These are phyloP conservation scores for Penicillium dipodomyicola DNA, from an alignment of 495 filamentous ascomycete genomes.

Conservation along the genomic window DNA sequence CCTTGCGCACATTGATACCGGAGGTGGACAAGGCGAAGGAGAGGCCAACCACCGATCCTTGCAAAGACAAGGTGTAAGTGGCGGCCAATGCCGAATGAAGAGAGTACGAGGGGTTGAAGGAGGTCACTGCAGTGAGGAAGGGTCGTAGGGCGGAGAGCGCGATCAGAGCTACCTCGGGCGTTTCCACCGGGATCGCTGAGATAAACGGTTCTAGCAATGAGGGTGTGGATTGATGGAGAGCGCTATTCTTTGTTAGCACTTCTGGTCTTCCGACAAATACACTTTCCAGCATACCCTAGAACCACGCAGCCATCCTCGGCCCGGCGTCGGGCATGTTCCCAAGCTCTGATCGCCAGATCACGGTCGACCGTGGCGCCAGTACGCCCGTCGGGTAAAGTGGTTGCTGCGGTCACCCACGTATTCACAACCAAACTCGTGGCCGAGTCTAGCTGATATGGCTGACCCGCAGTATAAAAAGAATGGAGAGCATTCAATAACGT, in stretches of 20 bases:
- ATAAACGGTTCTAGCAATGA: slow-evolving; percentile 81
- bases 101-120: slow-evolving; percentile 81
- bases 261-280: background rate
- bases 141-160: slow-evolving; percentile 77
- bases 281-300: slow-evolving; percentile 60
- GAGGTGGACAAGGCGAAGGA: slow-evolving; percentile 78
- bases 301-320: slow-evolving; percentile 96
- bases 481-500: slow-evolving; percentile 89
- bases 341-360: slow-evolving; percentile 76
- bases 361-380: slow-evolving; percentile 76
- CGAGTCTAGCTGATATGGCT: slow-evolving; percentile 83
- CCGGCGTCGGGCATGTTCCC: slow-evolving; percentile 94
- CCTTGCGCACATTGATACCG: slow-evolving; percentile 80
- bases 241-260: slow-evolving; percentile 46
- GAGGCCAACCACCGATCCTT: slow-evolving; percentile 73
- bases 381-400: slow-evolving; percentile 61
- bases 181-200: slow-evolving; percentile 69
- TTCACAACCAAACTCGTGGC: slow-evolving; percentile 92
- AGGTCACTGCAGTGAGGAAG: slow-evolving; percentile 82
- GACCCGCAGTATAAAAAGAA: slow-evolving; percentile 76
- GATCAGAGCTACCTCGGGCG: slow-evolving; percentile 70
- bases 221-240: slow-evolving; percentile 83
- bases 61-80: slow-evolving; percentile 74
- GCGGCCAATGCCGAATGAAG: slow-evolving; percentile 79
- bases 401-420: slow-evolving; percentile 82